Base-by-base conservation (phyloP, 2,329 filamentous ascomycete species). In the Colletotrichum liriopes region DNA sequence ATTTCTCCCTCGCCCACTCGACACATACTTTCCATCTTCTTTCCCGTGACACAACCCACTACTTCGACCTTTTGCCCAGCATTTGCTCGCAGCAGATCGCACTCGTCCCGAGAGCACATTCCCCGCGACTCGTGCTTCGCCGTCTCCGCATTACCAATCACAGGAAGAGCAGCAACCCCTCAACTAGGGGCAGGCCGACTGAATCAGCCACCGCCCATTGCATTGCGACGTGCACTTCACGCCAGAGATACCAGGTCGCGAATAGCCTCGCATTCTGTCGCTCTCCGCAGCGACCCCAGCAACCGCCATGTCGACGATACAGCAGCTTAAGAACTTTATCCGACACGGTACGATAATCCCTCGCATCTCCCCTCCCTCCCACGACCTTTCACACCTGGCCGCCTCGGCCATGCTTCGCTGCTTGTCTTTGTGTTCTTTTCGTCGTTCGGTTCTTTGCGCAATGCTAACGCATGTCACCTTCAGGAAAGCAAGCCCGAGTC, bases 271-370 rank as follows among this genome's bases (percentile, higher is more conserved):
- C n/a, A 47, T 37, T 18, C 18, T 29, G 54, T 64, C 52, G 69
- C 59, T 68, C 14, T 12, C 12, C 45, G 26, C 37, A 64, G 69
- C 59, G 69, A 58, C 37, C 29, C 59, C 16, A 18, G 12, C 37
- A 39, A 56, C 65, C 77, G 78, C 73, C 77, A 91, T 91, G 89
- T 91, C 89, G 79, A 91, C 90, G 76, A 97, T 98, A 86, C 96
- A 98, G 86, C 96, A 96, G 81, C 90, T 98, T 78, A 98, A 98
- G 86, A 98, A 98, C 84, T 97, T 98, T 84, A 96, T 98, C 84
- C 94, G 96, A 76, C 96, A 98, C 87, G 96, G 90, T 91, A 85
- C 68, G 86, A 78, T 47, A 67, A 54, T n/a, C 47, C 45, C 37
- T 66, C 65, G 8, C 26, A 8, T 32, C 29, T 6, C 29, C 29